phyloP scores from a whole-genome alignment of 1,284 basidiomycete species.

The Trichosporon sp. region DNA sequence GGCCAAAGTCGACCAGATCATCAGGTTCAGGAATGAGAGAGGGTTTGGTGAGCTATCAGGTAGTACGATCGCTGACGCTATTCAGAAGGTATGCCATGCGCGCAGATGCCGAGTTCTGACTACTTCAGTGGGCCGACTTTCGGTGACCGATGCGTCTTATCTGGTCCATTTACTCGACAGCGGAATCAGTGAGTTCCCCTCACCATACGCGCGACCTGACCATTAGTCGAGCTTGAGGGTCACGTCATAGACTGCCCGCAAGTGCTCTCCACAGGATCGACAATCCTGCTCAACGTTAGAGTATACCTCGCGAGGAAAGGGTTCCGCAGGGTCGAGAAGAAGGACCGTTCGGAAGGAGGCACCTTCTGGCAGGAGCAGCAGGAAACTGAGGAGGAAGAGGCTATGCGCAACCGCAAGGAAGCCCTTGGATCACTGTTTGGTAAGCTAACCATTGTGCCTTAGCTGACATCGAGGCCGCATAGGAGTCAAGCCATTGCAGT shows the following conservation, averaged over 20 bases:
- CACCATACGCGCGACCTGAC: background rate
- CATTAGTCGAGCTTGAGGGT: conserved; percentile 47
- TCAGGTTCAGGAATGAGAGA: conserved; percentile 53
- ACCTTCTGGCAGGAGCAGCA: conserved; percentile 56
- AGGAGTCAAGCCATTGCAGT: conserved; percentile 51
- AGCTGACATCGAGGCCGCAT: conserved; percentile 46
- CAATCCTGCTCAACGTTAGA: conserved; percentile 54
- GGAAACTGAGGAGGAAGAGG: conserved; percentile 54
- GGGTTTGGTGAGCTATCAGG: conserved; percentile 45
- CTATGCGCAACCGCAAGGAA: conserved; percentile 55
- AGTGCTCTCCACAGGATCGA: conserved; percentile 47
- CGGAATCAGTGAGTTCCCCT: conserved; percentile 45
- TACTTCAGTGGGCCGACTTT: conserved; percentile 49
- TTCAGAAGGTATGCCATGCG: conserved; percentile 22
- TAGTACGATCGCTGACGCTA: conserved; percentile 6
- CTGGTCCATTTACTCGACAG: conserved; percentile 54
- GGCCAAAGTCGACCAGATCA: conserved; percentile 52
- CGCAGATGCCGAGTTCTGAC: background rate
- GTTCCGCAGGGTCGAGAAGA: conserved; percentile 46
- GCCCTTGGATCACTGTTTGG: conserved; percentile 52
- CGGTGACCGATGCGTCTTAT: conserved; percentile 51
- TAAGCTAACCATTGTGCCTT: conserved; percentile 26
- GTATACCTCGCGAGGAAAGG: conserved; percentile 52
- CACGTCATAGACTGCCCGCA: conserved; percentile 55
- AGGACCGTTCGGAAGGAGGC: conserved; percentile 37